Base-by-base conservation (phyloP, 441 rosid genomes). In the Euphorbia corollata region DNA sequence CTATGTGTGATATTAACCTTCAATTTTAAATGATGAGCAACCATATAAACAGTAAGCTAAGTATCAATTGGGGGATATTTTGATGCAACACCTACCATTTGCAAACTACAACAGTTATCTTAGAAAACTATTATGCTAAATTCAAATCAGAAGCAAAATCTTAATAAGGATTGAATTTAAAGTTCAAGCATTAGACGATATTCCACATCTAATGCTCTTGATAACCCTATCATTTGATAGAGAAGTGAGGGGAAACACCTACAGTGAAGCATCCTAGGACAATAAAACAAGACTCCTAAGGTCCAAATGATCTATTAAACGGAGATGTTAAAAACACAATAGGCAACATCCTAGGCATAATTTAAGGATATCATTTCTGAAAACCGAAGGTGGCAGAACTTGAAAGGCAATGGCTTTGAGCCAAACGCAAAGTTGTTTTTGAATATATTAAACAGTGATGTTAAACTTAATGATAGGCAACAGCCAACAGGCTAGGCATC, bases 251-350 rank as follows among this genome's bases (percentile, higher is more conserved):
- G 47, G 0, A 19, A 43, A 43, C 48, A 39, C 6, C 10, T 39
- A 39, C 43, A 39, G 43, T 39, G 43, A 39, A 64, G 59, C 67
- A 63, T 45, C 18, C 36, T 12, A 50, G 53, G 27, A 47, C 34
- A 54, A 32, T 6, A 20, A n/a, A 64, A 6, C 32, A 18, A 61
- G 13, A 43, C 9, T 38, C 27, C 23, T 20, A 9, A 39, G 10
- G 1, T 36, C 64, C 38, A 16, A 61, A 19, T 19, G 48, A 61
- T 59, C 27, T 61, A 7, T 12, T 9, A 15, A 9, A 10, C 16
- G 11, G 15, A 9, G 48, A 11, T 43, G 48, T 43, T 15, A 43
- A 43, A 43, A 15, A 15, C 48, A 43, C 48, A 43, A 2, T 9
- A 43, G 13, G 13, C 13, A 43, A 12, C 53, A 12, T 6, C 6